phyloP scores from a whole-genome alignment of 768 basidiomycete genomes.

The Dictyophora rubrovolvata region DNA sequence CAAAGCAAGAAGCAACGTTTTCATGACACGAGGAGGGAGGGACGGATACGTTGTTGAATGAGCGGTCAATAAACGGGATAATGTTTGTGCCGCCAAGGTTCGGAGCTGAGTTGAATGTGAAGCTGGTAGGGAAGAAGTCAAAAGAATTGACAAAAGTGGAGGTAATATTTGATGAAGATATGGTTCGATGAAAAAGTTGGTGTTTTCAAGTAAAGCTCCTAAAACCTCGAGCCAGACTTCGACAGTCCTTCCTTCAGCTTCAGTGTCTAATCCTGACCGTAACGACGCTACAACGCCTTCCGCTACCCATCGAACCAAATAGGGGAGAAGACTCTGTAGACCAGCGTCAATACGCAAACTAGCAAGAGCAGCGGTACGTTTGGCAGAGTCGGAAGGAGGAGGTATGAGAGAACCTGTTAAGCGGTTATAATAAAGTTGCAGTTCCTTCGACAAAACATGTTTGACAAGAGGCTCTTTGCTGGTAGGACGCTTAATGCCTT shows the following conservation, averaged over 20 bases:
- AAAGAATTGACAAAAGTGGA: constrained; percentile 80
- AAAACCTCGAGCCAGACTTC: constrained; percentile 81
- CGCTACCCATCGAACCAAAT: constrained; percentile 89
- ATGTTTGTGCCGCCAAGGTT: constrained; percentile 70
- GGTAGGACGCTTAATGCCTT: constrained; percentile 35
- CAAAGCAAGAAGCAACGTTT: constrained; percentile 83
- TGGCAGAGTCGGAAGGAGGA: constrained; percentile 51
- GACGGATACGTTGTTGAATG: constrained; percentile 86
- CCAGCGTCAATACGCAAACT: constrained; percentile 86
- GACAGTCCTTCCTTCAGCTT: constrained; percentile 59
- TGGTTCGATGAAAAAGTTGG: constrained; percentile 87
- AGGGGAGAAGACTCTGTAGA: constrained; percentile 82
- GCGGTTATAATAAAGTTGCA: constrained; percentile 90
- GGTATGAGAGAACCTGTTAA: constrained; percentile 79
- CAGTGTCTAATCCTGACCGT: constrained; percentile 36
- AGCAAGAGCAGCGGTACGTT: constrained; percentile 82
- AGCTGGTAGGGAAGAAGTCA: constrained; percentile 76
- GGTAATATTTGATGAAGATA: constrained; percentile 96
- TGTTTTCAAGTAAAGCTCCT: constrained; percentile 75
- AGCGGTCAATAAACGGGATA: constrained; percentile 70
- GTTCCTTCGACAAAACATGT: constrained; percentile 84
- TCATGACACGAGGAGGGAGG: constrained; percentile 82
- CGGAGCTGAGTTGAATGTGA: constrained; percentile 65
- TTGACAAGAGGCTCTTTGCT: constrained; percentile 73
- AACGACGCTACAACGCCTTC: constrained; percentile 72